Conservation (phyloP, 2,329 filamentous ascomycete species). For the Didymella exigua region DNA sequence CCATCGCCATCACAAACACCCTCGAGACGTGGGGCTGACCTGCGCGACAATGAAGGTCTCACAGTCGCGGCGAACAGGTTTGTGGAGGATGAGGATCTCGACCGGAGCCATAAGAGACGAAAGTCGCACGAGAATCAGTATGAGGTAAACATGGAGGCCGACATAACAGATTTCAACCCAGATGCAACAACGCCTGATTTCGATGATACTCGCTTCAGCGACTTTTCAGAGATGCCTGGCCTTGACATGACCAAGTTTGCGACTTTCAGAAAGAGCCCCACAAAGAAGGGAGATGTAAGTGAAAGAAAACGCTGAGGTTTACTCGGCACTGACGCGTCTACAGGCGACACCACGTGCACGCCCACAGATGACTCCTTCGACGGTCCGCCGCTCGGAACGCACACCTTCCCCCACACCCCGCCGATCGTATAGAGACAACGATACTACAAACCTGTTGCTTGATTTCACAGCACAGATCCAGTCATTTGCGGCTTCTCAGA, state of each 20-base stretch:
- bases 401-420: conserved; percentile 61
- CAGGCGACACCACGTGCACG: conserved; percentile 45
- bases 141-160: conserved; percentile 31
- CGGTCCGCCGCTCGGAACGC: conserved; percentile 51
- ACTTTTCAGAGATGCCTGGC: conserved; percentile 82
- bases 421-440: conserved; percentile 54
- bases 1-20: conserved; percentile 28
- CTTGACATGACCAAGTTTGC: conserved; percentile 81
- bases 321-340: conserved; percentile 1
- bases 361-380: conserved; percentile 56
- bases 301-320: background rate
- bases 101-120: conserved; percentile 30
- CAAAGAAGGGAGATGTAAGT: conserved; percentile 32
- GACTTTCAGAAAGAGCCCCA: conserved; percentile 64
- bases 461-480: conserved; percentile 86
- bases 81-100: conserved; percentile 39
- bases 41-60: conserved; percentile 49
- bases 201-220: conserved; percentile 80
- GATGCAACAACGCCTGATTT: conserved; percentile 47
- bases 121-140: conserved; percentile 27
- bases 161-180: conserved; percentile 41
- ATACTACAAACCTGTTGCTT: conserved; percentile 78
- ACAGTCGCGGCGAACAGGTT: conserved; percentile 44
- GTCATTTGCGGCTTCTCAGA: conserved; percentile 53
- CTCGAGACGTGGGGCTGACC: conserved; percentile 5